phyloP scores from a whole-genome alignment of 169 alveolate genomes.

The Eimeria necatrix region DNA sequence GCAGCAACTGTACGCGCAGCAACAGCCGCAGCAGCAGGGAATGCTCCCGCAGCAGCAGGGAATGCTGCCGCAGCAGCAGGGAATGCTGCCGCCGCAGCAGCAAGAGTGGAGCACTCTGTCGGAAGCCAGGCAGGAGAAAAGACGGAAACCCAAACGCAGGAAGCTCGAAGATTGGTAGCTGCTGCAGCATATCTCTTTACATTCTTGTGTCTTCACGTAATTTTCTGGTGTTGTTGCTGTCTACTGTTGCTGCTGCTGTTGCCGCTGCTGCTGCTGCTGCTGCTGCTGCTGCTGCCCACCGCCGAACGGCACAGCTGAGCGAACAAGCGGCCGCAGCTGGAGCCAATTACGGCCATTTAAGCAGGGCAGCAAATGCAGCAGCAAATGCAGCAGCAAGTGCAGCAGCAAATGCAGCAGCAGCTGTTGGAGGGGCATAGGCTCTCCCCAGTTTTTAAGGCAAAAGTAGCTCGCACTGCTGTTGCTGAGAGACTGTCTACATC shows the following conservation, averaged over 20 bases:
- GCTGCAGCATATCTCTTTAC: constrained; percentile 1
- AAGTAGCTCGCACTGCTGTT: too few species aligned
- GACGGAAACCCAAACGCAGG: constrained; percentile 33
- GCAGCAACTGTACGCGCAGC: constrained; percentile 31
- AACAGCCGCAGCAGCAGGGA: constrained; percentile 43
- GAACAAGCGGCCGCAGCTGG: too few species aligned
- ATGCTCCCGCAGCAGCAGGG: background rate
- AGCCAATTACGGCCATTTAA: too few species aligned
- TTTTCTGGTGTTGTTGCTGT: background rate
- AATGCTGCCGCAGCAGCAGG: constrained; percentile 33
- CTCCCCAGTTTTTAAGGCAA: too few species aligned
- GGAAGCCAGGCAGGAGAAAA: constrained; percentile 36
- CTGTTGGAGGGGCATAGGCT: background rate
- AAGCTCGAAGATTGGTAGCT: constrained; percentile 40
- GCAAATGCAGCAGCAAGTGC: constrained; percentile 71
- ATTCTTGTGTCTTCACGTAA: too few species aligned
- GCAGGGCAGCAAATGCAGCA: constrained; percentile 31
- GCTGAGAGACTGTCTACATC: too few species aligned
- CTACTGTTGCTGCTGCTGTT: background rate
- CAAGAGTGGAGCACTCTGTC: constrained; percentile 26
- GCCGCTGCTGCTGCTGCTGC: background rate
- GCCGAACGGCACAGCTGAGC: background rate
- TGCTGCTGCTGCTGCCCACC: background rate
- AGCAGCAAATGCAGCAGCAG: constrained; percentile 80
- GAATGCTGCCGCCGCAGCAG: constrained; percentile 37